Percentiles rank a stretch among this genome's conserved stretches.
Evolutionary conservation across 139 green algal genomes (phyloP).

Genomic region (Penium margaritaceum): DNA sequence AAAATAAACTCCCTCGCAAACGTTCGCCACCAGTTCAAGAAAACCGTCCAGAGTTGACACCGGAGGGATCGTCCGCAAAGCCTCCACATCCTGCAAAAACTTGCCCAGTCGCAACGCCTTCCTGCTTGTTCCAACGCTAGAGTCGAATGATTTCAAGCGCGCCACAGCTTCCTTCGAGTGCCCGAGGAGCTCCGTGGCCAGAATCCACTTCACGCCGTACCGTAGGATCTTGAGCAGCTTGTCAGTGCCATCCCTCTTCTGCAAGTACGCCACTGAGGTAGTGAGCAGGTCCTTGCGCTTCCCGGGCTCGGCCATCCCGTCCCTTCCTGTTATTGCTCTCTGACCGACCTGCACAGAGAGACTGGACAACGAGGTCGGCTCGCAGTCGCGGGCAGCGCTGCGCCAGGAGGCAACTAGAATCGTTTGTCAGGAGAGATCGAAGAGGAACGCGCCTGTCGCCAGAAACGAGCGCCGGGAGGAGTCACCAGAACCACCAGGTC

Average conservation of each 20-base stretch:
- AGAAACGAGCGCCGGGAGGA: no score
- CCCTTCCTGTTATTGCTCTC: no score
- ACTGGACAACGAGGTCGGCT: no score
- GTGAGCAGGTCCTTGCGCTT: slow-evolving; percentile 21
- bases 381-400: no score
- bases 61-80: not conserved
- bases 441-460: no score
- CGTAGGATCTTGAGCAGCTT: slow-evolving; percentile 34
- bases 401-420: no score
- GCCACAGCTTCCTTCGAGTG: no score
- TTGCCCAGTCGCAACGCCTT: slow-evolving; percentile 35
- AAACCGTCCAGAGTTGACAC: slow-evolving; percentile 4
- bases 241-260: slow-evolving; percentile 41
- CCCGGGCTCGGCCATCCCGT: no score
- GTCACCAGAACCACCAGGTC: no score
- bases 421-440: no score
- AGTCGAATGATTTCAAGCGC: slow-evolving; percentile 27
- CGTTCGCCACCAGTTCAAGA: slow-evolving; percentile 30
- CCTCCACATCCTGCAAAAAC: slow-evolving; percentile 32
- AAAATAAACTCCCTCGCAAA: slow-evolving; percentile 30
- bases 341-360: no score
- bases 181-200: slow-evolving; percentile 8
- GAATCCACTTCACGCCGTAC: slow-evolving; percentile 23
- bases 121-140: slow-evolving; percentile 27
- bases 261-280: slow-evolving; percentile 33